Base-by-base conservation (phyloP, 1,284 basidiomycete genomes). In the Coriolopsis trogii region DNA sequence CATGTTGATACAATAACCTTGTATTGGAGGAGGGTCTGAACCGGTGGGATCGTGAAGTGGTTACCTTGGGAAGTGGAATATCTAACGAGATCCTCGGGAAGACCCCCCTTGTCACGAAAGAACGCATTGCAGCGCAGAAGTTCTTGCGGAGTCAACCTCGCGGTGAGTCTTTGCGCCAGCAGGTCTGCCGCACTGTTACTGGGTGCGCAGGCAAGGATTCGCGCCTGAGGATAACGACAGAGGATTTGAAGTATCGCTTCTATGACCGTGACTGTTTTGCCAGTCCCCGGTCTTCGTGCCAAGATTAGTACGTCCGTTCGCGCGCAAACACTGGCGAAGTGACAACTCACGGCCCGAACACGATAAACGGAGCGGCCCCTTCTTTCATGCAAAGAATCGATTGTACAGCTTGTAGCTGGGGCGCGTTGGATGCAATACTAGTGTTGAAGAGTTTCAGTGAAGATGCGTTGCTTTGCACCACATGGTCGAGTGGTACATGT, bases 61-160 rank as follows among this genome's bases (percentile, higher is more conserved):
- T 74, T 74, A 28, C 75, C 64, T 0, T 40, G 24, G 15, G 67
- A 61, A 62, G 73, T 64, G 5, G 83, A 73, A 60, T 74, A 82
- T 0, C 63, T 55, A 0, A 66, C 63, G 3, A 87, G 66, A 10
- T 68, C 64, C 21, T 73, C 71, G 0, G 81, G 76, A 0, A 82
- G 73, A 9, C 72, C 64, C 1, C 66, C 65, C 54, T 72, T 75
- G 43, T 60, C 62, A 8, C 86, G 76, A 3, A 81, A 85, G 0
- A 82, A 81, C 0, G 87, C 85, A 51, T 87, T 85, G 60, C 84
- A 80, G 0, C 86, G 72, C 67, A 88, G 85, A 0, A 89, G 65
- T 28, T 73, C 58, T 1, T 73, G 65, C 0, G 60, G 53, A 8
- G 60, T 62, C 4, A 85, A 67, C 2, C n/a, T n/a, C n/a, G 51